These are phyloP conservation scores for Gossypioides kirkii DNA, from an alignment of 345 rosid genomes.

Conservation along the genomic window DNA sequence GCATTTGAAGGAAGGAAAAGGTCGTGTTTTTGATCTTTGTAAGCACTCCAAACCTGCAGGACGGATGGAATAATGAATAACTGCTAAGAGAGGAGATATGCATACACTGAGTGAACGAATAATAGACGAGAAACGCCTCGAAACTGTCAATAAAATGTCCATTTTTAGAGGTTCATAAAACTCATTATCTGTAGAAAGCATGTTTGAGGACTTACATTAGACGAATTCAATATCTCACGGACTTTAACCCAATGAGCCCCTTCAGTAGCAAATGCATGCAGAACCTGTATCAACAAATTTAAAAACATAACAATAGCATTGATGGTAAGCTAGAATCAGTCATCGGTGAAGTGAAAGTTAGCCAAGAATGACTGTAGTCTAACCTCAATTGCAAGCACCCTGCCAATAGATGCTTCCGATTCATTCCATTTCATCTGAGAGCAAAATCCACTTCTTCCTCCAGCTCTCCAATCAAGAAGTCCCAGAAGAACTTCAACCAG, in stretches of 20 bases:
- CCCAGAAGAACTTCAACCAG: constrained; percentile 95
- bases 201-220: constrained; percentile 60
- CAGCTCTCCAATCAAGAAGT: constrained; percentile 96
- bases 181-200: neutral
- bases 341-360: neutral
- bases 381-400: constrained; percentile 99
- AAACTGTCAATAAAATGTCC: neutral
- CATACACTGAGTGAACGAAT: neutral
- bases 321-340: neutral
- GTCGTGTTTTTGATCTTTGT: constrained; percentile 96
- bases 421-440: constrained; percentile 98
- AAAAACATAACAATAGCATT: neutral
- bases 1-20: constrained; percentile 93
- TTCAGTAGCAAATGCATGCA: constrained; percentile 96
- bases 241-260: constrained; percentile 92
- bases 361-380: constrained; percentile 12
- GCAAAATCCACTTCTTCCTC: constrained; percentile 81
- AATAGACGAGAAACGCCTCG: neutral
- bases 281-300: constrained; percentile 44
- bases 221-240: constrained; percentile 76
- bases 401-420: constrained; percentile 94
- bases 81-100: neutral
- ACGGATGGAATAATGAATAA: neutral
- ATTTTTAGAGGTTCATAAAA: neutral
- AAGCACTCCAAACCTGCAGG: constrained; percentile 87